phyloP scores from a whole-genome alignment of 169 alveolate species.

The Plasmodium vivax region DNA sequence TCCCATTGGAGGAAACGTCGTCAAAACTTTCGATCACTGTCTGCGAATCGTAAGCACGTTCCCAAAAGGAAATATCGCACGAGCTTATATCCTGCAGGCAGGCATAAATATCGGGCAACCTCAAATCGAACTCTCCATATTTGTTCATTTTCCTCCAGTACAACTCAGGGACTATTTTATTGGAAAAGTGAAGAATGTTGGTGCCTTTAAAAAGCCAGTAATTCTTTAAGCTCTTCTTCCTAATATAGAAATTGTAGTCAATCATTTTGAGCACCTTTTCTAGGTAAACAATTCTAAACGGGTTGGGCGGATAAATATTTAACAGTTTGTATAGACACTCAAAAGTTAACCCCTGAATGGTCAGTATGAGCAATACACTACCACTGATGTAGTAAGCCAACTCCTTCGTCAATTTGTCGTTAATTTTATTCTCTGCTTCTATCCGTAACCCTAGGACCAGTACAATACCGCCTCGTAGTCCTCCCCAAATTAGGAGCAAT shows the following conservation, averaged over 20 bases:
- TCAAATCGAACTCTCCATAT: constrained; percentile 80
- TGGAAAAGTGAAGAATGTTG: constrained; percentile 81
- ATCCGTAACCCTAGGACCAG: constrained; percentile 91
- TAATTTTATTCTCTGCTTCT: constrained; percentile 87
- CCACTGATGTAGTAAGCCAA: constrained; percentile 92
- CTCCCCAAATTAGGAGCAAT: constrained; percentile 92
- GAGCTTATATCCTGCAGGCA: constrained; percentile 73
- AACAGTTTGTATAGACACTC: constrained; percentile 86
- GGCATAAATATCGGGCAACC: constrained; percentile 75
- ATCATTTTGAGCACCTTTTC: constrained; percentile 89
- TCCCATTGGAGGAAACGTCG: constrained; percentile 5
- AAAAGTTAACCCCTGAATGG: constrained; percentile 92
- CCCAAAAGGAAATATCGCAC: constrained; percentile 69
- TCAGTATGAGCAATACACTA: constrained; percentile 90
- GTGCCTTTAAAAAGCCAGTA: constrained; percentile 90
- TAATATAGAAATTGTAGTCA: constrained; percentile 82
- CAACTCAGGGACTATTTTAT: constrained; percentile 83
- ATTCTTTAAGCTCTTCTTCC: constrained; percentile 78
- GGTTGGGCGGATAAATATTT: constrained; percentile 90
- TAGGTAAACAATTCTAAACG: constrained; percentile 88
- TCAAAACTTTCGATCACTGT: constrained; percentile 58
- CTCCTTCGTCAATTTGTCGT: constrained; percentile 82
- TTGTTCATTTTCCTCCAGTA: constrained; percentile 83
- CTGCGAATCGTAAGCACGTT: constrained; percentile 40
- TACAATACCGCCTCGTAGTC: constrained; percentile 94